A percentile compares a stretch with the other conserved stretches of the same genome.
Evolutionary conservation across 257 asterid genomes (phyloP).

Genomic region (Catharanthus roseus): DNA sequence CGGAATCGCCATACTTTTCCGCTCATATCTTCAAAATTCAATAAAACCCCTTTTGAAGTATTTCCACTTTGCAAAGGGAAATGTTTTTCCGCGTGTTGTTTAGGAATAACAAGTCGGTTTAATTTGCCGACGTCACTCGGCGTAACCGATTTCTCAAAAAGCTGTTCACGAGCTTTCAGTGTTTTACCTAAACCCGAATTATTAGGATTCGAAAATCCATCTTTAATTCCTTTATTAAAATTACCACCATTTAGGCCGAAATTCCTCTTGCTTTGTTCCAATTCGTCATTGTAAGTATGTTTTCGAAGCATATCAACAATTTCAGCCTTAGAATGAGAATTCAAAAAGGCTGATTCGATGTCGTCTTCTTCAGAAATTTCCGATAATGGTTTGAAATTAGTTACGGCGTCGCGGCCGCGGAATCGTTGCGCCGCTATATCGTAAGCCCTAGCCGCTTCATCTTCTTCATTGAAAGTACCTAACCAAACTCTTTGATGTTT

Average conservation of each 20-base stretch:
- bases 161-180: conserved; percentile 40
- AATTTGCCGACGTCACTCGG: conserved; percentile 79
- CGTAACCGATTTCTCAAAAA: conserved; percentile 81
- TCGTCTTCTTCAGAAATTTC: conserved; percentile 30
- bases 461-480: conserved; percentile 80
- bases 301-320: conserved; percentile 86
- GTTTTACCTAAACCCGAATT: conserved; percentile 17
- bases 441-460: conserved; percentile 74
- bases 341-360: conserved; percentile 45
- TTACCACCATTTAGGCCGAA: conserved; percentile 19
- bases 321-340: conserved; percentile 64
- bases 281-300: conserved; percentile 76
- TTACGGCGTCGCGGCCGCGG: conserved; percentile 93
- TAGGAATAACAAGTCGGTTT: conserved; percentile 70
- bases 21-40: conserved; percentile 57
- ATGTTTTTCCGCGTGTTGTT: conserved; percentile 72
- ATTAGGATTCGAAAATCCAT: conserved; percentile 1
- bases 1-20: conserved; percentile 85
- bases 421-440: conserved; percentile 84
- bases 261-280: conserved; percentile 52
- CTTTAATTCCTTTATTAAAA: conserved; percentile 8
- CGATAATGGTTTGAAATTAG: conserved; percentile 56
- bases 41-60: conserved; percentile 47
- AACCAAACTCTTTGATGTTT: conserved; percentile 90
- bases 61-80: conserved; percentile 50